Percentiles rank a stretch among this genome's conserved stretches.
phyloP scores from a whole-genome alignment of 2,329 filamentous ascomycete species.

The Rutstroemia sp. region DNA sequence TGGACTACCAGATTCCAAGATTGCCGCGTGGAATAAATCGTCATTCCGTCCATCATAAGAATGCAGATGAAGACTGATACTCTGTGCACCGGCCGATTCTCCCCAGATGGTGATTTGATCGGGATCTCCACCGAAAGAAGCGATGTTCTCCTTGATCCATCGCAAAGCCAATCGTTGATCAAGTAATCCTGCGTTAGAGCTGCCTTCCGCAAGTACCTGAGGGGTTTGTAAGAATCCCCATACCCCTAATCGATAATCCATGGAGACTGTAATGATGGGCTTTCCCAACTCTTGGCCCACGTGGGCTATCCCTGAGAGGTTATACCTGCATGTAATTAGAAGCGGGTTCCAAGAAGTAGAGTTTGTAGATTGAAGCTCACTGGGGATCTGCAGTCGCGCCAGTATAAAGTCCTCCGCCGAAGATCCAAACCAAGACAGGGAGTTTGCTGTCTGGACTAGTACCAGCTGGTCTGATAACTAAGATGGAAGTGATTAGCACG shows the following conservation, averaged over 20 bases:
- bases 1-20: constrained; percentile 42
- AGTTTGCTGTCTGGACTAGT: constrained; percentile 28
- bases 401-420: constrained; percentile 46
- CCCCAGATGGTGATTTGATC: constrained; percentile 35
- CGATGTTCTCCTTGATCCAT: constrained; percentile 53
- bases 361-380: neutral
- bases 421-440: constrained; percentile 48
- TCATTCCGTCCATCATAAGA: constrained; percentile 49
- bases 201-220: constrained; percentile 39
- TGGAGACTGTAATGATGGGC: constrained; percentile 46
- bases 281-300: constrained; percentile 44
- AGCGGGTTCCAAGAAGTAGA: neutral
- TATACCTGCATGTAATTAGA: constrained; percentile 37
- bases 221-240: constrained; percentile 61
- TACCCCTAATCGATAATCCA: constrained; percentile 56
- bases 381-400: constrained; percentile 46
- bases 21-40: constrained; percentile 45
- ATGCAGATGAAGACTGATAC: constrained; percentile 46
- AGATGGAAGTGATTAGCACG: constrained; percentile 5
- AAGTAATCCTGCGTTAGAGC: constrained; percentile 59
- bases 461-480: constrained; percentile 35
- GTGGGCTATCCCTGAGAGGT: constrained; percentile 53
- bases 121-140: constrained; percentile 36
- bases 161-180: constrained; percentile 50
- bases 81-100: constrained; percentile 44